These are phyloP conservation scores for Raphanus raphanistrum DNA, from an alignment of 345 rosid genomes.

Conservation along the genomic window DNA sequence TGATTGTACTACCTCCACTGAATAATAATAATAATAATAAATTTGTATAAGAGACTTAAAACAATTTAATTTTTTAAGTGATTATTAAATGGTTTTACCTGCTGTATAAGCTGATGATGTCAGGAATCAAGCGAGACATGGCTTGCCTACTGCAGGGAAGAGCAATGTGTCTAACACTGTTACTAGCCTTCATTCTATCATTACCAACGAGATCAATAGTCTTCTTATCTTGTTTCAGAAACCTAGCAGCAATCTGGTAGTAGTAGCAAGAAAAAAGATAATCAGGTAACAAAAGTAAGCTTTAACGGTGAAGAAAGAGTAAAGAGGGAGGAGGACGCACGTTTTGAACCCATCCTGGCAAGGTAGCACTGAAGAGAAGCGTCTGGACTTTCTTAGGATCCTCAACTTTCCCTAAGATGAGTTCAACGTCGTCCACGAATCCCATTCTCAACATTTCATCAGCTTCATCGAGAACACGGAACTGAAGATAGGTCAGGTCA, in stretches of 20 bases:
- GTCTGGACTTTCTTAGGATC: conserved; percentile 91
- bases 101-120: conserved; percentile 86
- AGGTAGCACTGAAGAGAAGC: conserved; percentile 97
- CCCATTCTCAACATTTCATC: conserved; percentile 99
- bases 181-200: conserved; percentile 97
- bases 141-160: conserved; percentile 80
- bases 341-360: conserved; percentile 87
- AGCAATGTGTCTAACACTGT: conserved; percentile 78
- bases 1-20: conserved; percentile 93
- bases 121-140: conserved; percentile 78
- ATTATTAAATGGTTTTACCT: conserved; percentile 48
- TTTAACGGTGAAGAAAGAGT: background rate
- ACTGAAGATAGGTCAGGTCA: conserved; percentile 63
- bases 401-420: conserved; percentile 87
- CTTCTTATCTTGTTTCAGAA: conserved; percentile 69
- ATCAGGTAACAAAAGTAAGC: conserved; percentile 8
- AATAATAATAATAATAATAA: background rate
- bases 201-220: conserved; percentile 98
- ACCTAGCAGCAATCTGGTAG: conserved; percentile 64
- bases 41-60: background rate
- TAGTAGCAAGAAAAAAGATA: conserved; percentile 12
- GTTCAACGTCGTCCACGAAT: conserved; percentile 94
- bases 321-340: conserved; percentile 44
- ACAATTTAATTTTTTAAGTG: background rate
- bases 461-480: conserved; percentile 97